A percentile compares a stretch with the other conserved stretches of the same genome.
Conservation (phyloP, 1,139 yeast species). For the Sugiyamaella paludigena region DNA sequence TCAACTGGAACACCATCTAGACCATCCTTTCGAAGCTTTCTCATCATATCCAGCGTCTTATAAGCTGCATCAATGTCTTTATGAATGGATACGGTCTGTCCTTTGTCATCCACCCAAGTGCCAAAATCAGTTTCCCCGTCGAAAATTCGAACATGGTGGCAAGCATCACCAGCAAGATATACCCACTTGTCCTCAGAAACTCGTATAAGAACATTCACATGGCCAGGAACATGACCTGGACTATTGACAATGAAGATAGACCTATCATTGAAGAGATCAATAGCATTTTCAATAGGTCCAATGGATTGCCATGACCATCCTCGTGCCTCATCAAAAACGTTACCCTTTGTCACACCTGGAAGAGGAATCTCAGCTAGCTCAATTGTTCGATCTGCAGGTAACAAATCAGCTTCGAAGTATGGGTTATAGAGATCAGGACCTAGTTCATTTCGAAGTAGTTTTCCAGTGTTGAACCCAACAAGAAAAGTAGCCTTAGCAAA, state of each 20-base stretch:
- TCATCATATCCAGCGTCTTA: conserved; percentile 1
- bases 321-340: conserved; percentile 1
- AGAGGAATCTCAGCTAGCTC: conserved; percentile 9
- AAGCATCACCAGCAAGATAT: conserved; percentile 12
- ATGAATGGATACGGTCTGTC: conserved; percentile 8
- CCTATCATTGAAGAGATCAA: conserved; percentile 11
- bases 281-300: background rate
- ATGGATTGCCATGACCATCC: background rate
- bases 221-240: conserved; percentile 15
- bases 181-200: conserved; percentile 2
- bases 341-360: background rate
- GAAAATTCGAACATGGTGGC: conserved; percentile 9
- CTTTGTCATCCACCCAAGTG: conserved; percentile 9
- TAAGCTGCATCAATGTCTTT: conserved; percentile 8
- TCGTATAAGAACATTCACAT: conserved; percentile 7
- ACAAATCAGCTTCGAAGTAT: conserved; percentile 9
- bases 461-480: background rate
- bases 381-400: conserved; percentile 11
- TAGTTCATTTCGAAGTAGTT: conserved; percentile 1
- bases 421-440: too few species aligned
- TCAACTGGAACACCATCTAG: conserved; percentile 3
- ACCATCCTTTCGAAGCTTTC: conserved; percentile 3
- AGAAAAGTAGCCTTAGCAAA: conserved; percentile 12
- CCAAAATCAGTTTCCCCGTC: conserved; percentile 7
- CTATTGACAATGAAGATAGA: conserved; percentile 9